Base-by-base conservation (phyloP, 2,329 filamentous ascomycete genomes). In the Ophiobolus disseminans region DNA sequence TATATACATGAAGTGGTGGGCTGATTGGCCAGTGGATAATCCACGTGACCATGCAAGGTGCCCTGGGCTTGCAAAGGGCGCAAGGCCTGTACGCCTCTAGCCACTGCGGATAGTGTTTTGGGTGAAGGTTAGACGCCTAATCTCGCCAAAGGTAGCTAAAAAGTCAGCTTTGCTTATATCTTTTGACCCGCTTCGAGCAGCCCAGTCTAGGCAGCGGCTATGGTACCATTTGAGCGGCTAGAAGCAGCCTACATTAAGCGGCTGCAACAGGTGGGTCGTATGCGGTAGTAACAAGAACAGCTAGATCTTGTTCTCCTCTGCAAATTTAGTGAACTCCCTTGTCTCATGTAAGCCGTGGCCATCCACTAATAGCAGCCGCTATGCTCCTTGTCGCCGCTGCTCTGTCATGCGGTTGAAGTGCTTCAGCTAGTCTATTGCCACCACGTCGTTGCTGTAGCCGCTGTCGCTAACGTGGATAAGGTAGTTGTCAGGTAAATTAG, bases 301-400 rank as follows among this genome's bases (percentile, higher is more conserved):
- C 19, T 23, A 22, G 23, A 77, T 75, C 37, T 73, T 65, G 36
- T 76, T 50, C 10, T 62, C 41, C 38, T 48, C 58, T 45, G 51
- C 75, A 19, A 10, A n/a, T 21, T 65, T 22, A 32, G 73, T 40
- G 49, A 77, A 76, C 48, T 70, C 50, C n/a, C 48, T 45, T 6
- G 58, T 68, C 23, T 69, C 23, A 57, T 76, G 57, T 43, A 61
- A 73, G 35, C 47, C 49, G 61, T 76, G 55, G 21, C 69, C 58
- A 60, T 76, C 66, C 16, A 76, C 47, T 38, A 77, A 60, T 5
- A 77, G 56, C 2, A 76, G 56, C 20, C 63, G 48, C 63, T 70
- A 70, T 42, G n/a, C n/a, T n/a, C n/a, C n/a, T n/a, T n/a, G n/a
- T n/a, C n/a, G n/a, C n/a, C n/a, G n/a, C 19, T 30, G 25, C 36